These are phyloP conservation scores for Ascomycota sp. DNA, from an alignment of 2,329 filamentous ascomycete genomes.

Conservation along the genomic window DNA sequence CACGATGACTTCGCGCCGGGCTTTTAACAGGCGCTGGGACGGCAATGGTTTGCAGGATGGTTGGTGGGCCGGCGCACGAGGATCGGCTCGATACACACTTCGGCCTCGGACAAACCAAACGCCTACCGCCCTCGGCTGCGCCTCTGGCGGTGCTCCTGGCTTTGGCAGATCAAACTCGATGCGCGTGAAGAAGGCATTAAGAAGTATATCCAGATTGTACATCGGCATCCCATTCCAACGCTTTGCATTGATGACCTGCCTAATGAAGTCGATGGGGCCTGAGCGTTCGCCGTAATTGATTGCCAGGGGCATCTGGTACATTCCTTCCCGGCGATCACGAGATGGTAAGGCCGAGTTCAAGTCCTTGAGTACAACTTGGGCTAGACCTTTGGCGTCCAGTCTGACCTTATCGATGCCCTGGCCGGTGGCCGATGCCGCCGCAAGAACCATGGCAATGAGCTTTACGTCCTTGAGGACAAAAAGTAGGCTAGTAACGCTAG, in stretches of 20 bases:
- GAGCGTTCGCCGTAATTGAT: conserved; percentile 18
- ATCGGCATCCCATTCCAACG: conserved; percentile 3
- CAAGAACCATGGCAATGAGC: conserved; percentile 15
- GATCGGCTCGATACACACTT: conserved; percentile 20
- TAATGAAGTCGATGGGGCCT: conserved; percentile 26
- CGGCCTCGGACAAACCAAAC: conserved; percentile 19
- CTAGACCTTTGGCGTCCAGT: conserved; percentile 6
- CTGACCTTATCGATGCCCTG: conserved; percentile 8
- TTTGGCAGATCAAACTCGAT: conserved; percentile 10
- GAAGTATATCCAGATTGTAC: conserved; percentile 5
- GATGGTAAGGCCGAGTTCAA: conserved; percentile 22
- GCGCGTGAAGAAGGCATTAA: conserved; percentile 12
- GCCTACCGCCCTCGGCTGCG: conserved; percentile 15
- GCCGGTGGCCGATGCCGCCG: conserved; percentile 8
- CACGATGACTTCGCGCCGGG: conserved; percentile 22
- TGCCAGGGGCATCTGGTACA: conserved; percentile 22
- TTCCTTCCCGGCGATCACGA: conserved; percentile 23
- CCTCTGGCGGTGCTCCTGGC: conserved; percentile 4
- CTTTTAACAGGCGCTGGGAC: conserved; percentile 7
- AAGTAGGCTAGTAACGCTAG: conserved; percentile 24
- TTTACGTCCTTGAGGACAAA: conserved; percentile 29
- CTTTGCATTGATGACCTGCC: conserved; percentile 7
- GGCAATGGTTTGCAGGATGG: conserved; percentile 1
- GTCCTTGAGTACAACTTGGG: conserved; percentile 22
- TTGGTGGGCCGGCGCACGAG: conserved; percentile 8